Evolutionary conservation across 768 basidiomycete genomes (phyloP), one percentile per base, ranked within the genome.

Genomic region (Leccinum disarticulatum): DNA sequence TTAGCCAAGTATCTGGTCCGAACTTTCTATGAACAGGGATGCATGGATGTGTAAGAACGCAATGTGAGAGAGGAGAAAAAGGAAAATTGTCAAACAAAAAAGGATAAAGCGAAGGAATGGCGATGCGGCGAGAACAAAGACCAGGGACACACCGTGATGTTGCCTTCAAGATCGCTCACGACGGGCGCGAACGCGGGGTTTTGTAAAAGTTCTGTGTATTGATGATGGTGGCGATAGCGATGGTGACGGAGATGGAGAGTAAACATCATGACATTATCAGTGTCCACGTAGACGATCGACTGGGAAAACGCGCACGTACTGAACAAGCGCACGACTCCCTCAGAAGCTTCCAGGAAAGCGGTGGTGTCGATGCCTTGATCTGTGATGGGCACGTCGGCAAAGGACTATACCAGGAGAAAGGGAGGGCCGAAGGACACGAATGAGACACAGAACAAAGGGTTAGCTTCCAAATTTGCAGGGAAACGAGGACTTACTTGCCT

Each of bases 271-370:
- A 4, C 5, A 38, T 47, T n/a, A 9, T 19, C 27, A 27, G 15
- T 25, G 6, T 25, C 19, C 35, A 55, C 56, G 51, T 22, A n/a
- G 6, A 4, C 3, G 19, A 64, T 58, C 19, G 41, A 59, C 15
- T 10, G n/a, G 10, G 41, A 19, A 46, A 46, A 58, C 2, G 10
- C 13, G 11, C 31, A 72, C 84, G 59, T 65, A 97, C 96, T 93
- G 72, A 99, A 97, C 66, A 98, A 77, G 58, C 88, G 87, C 60
- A 95, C 89, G 50, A 99, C 82, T 41, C 94, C 96, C 58, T 90
- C 82, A 1, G 91, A 80, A 8, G 96, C 97, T 66, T 96, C 87
- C 66, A 95, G 81, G 79, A 98, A 99, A 52, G 81, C 79, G 49
- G 84, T 72, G 15, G 97, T 98, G 73, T 98, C 88, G 71, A 98